A percentile compares a stretch with the other conserved stretches of the same genome.
These are phyloP conservation scores for Pythium pectinolyticum DNA, from an alignment of 352 stramenopile species.

Conservation along the genomic window DNA sequence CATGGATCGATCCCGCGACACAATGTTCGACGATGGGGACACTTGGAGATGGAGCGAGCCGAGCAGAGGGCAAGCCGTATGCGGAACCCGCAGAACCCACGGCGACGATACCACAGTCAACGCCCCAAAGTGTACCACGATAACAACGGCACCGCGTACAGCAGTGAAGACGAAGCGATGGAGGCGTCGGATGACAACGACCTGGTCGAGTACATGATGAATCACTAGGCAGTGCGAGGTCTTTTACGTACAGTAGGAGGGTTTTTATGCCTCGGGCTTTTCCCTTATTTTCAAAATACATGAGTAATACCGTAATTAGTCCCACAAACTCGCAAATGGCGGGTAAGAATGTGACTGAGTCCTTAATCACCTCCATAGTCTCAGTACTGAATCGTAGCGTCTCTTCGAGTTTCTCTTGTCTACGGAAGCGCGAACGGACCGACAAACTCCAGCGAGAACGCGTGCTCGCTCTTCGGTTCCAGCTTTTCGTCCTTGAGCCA, in stretches of 20 bases:
- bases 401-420: neutral
- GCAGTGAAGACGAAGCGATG: neutral
- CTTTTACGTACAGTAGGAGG: neutral
- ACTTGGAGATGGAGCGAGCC: neutral
- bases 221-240: neutral
- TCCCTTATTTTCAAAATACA: no score
- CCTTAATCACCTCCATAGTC: no score
- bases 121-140: neutral
- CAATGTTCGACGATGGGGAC: neutral
- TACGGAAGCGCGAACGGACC: slow-evolving; percentile 13
- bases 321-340: no score
- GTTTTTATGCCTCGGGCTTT: neutral
- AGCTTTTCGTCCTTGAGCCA: slow-evolving; percentile 71
- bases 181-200: no score
- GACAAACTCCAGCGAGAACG: slow-evolving; percentile 31
- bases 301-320: no score
- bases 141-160: neutral
- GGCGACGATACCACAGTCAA: neutral
- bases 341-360: no score
- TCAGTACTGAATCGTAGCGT: no score
- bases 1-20: neutral
- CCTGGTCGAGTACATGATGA: neutral
- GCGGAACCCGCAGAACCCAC: neutral
- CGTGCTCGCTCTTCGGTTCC: slow-evolving; percentile 17
- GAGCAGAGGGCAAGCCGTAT: neutral